Evolutionary conservation across 2,329 filamentous ascomycete genomes (phyloP).

Genomic region (Penicillium sp.): DNA sequence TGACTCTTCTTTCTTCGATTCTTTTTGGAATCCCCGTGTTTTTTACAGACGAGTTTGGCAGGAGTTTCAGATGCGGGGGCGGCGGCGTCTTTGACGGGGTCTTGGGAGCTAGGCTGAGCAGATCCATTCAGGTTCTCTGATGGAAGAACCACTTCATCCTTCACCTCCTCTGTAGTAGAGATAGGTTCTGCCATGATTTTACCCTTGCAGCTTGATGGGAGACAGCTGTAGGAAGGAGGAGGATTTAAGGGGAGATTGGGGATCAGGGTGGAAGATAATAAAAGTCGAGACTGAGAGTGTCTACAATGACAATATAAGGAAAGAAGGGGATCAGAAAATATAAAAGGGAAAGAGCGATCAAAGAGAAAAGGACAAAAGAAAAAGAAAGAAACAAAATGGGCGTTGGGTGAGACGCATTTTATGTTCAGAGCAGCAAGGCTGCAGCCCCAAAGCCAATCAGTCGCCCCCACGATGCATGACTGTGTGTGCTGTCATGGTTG

Average conservation of each 20-base stretch:
- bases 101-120: conserved; percentile 14
- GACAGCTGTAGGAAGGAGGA: too few relatives aligned
- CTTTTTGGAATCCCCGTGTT: conserved; percentile 28
- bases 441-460: conserved; percentile 11
- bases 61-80: conserved; percentile 25
- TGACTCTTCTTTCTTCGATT: conserved; percentile 25
- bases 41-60: conserved; percentile 32
- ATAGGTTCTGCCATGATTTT: conserved; percentile 31
- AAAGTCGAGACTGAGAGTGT: not conserved
- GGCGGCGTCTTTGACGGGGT: conserved; percentile 18
- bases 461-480: conserved; percentile 8
- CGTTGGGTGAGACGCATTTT: conserved; percentile 14
- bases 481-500: not conserved
- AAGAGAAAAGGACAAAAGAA: not conserved
- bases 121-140: conserved; percentile 24
- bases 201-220: not conserved
- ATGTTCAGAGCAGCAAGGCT: conserved; percentile 7
- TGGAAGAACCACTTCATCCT: conserved; percentile 31
- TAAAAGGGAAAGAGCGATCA: not conserved
- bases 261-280: not conserved
- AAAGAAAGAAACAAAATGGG: conserved; percentile 3
- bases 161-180: conserved; percentile 26
- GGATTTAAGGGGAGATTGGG: not conserved
- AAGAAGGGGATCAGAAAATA: not conserved
- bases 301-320: not conserved